Evolutionary conservation across 169 alveolate genomes (phyloP), one percentile per base, ranked within the genome.

Genomic region (Sarcocystis neurona): DNA sequence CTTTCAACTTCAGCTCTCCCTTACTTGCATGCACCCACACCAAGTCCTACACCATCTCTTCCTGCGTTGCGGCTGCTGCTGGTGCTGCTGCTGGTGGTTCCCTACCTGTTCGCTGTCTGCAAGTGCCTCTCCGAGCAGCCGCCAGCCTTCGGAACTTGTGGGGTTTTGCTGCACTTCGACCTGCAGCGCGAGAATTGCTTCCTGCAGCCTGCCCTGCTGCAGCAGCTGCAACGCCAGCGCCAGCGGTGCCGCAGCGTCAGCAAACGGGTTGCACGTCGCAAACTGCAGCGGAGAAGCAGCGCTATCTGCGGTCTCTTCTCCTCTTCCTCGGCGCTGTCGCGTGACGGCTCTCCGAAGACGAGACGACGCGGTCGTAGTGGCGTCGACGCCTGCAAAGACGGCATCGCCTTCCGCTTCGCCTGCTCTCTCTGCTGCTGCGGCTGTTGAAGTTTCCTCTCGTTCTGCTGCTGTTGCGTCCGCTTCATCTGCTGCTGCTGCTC

Each of bases 61-160:
- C n/a, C n/a, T n/a, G n/a, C n/a, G n/a, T n/a, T n/a, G n/a, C n/a
- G n/a, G n/a, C n/a, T n/a, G n/a, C n/a, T n/a, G n/a, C n/a, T n/a
- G n/a, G n/a, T n/a, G n/a, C n/a, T n/a, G n/a, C n/a, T n/a, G n/a
- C n/a, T n/a, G n/a, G n/a, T n/a, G n/a, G n/a, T n/a, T n/a, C n/a
- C n/a, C n/a, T 84, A 95, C 97, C 91, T 94, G 92, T 89, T 97
- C 98, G 79, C 92, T 95, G 84, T 94, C 97, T 68, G 96, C 93
- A 68, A 92, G 95, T 30, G 94, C 90, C 91, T 95, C 92, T 32
- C 98, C 98, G 86, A 96, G 80, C 6, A 96, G 53, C 84, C 96
- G 79, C 97, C 98, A 96, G 43, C 95, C 95, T 41, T 96, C 97
- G n/a, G 96, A 86, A 90, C 93, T 93, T 44, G 90, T 92, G 34